A percentile compares a stretch with the other conserved stretches of the same genome.
Conservation (phyloP, 306 rosid species). For the Medicago ruthenica region DNA sequence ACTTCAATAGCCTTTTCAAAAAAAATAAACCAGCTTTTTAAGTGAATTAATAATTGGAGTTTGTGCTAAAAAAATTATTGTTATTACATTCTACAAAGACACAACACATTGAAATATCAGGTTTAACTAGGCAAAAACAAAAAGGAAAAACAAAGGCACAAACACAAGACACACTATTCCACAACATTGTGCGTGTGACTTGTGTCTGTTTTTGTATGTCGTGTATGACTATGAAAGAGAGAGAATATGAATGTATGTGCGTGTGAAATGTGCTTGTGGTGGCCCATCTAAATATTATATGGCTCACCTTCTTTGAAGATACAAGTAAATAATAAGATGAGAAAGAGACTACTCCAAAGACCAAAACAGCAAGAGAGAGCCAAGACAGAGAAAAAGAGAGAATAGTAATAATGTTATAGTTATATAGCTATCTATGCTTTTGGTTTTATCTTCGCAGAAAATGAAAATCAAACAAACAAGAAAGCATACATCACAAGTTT, state of each 20-base stretch:
- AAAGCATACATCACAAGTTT: constrained; percentile 46
- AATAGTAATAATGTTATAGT: constrained; percentile 45
- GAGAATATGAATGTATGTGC: neutral
- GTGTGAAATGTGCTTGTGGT: constrained; percentile 56
- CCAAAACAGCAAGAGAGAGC: constrained; percentile 46
- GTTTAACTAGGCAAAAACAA: constrained; percentile 47
- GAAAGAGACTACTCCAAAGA: constrained; percentile 52
- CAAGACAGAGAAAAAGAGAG: constrained; percentile 24
- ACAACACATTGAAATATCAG: constrained; percentile 52
- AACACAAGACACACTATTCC: constrained; percentile 62
- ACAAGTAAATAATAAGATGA: constrained; percentile 53
- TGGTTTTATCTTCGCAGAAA: constrained; percentile 62
- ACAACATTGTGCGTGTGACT: constrained; percentile 52
- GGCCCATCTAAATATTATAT: constrained; percentile 70
- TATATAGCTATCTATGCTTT: constrained; percentile 41
- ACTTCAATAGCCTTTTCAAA: constrained; percentile 33
- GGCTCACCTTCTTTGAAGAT: constrained; percentile 72
- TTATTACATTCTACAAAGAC: constrained; percentile 19
- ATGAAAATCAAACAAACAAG: constrained; percentile 59
- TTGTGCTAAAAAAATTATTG: constrained; percentile 50
- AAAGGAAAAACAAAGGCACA: constrained; percentile 45
- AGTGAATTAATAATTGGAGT: constrained; percentile 55
- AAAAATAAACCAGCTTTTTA: constrained; percentile 41
- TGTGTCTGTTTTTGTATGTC: constrained; percentile 49
- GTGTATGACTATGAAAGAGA: constrained; percentile 39